Conservation (phyloP, 768 basidiomycete genomes). For the Rhodotorula paludigena region DNA sequence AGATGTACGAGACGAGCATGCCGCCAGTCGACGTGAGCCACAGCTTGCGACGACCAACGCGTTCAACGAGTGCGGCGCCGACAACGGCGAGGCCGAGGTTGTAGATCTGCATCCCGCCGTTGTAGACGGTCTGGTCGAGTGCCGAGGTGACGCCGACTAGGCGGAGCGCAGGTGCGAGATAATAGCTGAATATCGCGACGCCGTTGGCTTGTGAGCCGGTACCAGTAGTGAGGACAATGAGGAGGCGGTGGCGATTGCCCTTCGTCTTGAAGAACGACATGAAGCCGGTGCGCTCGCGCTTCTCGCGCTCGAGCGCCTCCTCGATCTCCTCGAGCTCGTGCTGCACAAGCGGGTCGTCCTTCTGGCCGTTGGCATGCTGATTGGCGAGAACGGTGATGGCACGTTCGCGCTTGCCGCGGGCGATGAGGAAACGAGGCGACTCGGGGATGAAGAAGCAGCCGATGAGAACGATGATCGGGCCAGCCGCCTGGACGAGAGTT, state of each 20-base stretch:
- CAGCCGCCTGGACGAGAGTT: slow-evolving; percentile 61
- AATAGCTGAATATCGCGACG: slow-evolving; percentile 34
- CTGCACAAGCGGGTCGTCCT: slow-evolving; percentile 43
- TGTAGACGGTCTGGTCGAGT: slow-evolving; percentile 33
- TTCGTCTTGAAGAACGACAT: slow-evolving; percentile 3
- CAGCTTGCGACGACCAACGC: slow-evolving; percentile 43
- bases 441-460: slow-evolving; percentile 59
- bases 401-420: slow-evolving; percentile 65
- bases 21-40: slow-evolving; percentile 41
- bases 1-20: slow-evolving; percentile 39
- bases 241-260: slow-evolving; percentile 40
- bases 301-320: slow-evolving; percentile 43
- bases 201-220: background rate
- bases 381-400: slow-evolving; percentile 69
- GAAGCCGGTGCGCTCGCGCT: slow-evolving; percentile 38
- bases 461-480: slow-evolving; percentile 61
- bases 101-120: slow-evolving; percentile 40
- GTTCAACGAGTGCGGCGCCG: slow-evolving; percentile 43
- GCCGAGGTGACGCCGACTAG: slow-evolving; percentile 44
- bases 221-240: background rate
- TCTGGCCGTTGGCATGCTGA: slow-evolving; percentile 74
- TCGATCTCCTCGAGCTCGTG: slow-evolving; percentile 50
- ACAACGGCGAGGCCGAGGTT: slow-evolving; percentile 9
- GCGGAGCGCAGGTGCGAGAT: slow-evolving; percentile 41
- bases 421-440: slow-evolving; percentile 74